Base-by-base conservation (phyloP, 2,329 filamentous ascomycete species). In the Penicillium corylophilum region DNA sequence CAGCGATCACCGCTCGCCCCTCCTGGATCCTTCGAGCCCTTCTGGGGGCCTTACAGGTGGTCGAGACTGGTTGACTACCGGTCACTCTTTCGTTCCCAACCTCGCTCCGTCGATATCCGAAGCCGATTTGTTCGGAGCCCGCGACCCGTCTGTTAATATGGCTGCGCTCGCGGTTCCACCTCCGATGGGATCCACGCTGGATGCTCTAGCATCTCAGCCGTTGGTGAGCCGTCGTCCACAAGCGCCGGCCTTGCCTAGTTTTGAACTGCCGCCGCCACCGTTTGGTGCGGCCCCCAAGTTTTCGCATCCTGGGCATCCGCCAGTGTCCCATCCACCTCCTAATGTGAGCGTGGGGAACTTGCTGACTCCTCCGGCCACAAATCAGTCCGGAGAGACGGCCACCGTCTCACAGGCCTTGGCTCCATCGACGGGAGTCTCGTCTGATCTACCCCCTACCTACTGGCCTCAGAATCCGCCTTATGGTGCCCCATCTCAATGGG, bases 151-250 rank as follows among this genome's bases (percentile, higher is more conserved):
- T 73, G 78, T 71, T 77, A 83, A 77, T 74, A 80, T 86, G 83
- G 82, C 82, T 77, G 78, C 82, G 68, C 79, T 82, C 64, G 80
- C 83, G 67, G 77, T 81, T 64, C 80, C 79, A 64, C 78, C 80
- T 68, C 74, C 79, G 68, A 86, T 86, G 82, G 80, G 82, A 74
- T 76, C 81, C 69, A 78, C 79, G 67, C 73, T 82, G 67, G 82
- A 85, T 71, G 75, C 76, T 69, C 80, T 86, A 75, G 79, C 79
- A 71, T 76, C 79, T 64, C 78, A 81, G 67, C 87, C 86, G 75
- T 85, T 91, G 69, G 83, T 85, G 61, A 80, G 85, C 70, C 82
- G 88, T 65, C 83, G 87, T 71, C 82, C 85, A 66, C 86, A 86
- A 65, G 84, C 87, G 56, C 83, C 82, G 51, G 81, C 82, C 62